Conservation (phyloP, 2,329 filamentous ascomycete species). For the Coniochaeta prunicola region DNA sequence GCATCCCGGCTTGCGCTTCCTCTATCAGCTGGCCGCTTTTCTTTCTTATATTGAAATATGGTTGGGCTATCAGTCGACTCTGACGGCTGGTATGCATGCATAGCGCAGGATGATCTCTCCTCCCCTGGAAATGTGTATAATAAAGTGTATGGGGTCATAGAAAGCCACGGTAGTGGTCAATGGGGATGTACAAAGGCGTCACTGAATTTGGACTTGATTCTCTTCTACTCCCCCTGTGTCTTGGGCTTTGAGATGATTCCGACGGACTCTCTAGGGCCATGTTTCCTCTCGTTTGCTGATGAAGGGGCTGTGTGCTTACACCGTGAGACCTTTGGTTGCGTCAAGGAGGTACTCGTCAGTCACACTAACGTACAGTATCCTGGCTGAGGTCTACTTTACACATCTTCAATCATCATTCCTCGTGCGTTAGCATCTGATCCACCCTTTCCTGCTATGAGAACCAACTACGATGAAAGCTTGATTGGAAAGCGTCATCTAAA, state of each 20-base stretch:
- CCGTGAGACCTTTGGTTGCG: too few species aligned
- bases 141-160: slow-evolving; percentile 27
- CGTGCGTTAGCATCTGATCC: too few species aligned
- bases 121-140: slow-evolving; percentile 44
- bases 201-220: not conserved
- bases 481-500: too few species aligned
- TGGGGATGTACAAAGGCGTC: slow-evolving; percentile 9
- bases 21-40: not conserved
- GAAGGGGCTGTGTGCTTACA: not conserved
- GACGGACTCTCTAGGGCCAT: not conserved
- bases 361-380: too few species aligned
- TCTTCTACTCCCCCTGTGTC: not conserved
- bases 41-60: not conserved
- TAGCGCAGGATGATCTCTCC: slow-evolving; percentile 46
- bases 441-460: too few species aligned
- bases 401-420: too few species aligned
- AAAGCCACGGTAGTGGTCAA: slow-evolving; percentile 14
- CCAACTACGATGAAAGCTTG: too few species aligned
- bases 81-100: slow-evolving; percentile 16
- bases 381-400: too few species aligned
- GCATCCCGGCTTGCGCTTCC: not conserved
- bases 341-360: too few species aligned
- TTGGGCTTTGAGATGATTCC: not conserved
- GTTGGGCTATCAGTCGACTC: slow-evolving; percentile 4
- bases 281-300: not conserved